Evolutionary conservation across 805 yeast genomes (phyloP), one percentile per base, ranked within the genome.

Genomic region (Candida andamanensis): DNA sequence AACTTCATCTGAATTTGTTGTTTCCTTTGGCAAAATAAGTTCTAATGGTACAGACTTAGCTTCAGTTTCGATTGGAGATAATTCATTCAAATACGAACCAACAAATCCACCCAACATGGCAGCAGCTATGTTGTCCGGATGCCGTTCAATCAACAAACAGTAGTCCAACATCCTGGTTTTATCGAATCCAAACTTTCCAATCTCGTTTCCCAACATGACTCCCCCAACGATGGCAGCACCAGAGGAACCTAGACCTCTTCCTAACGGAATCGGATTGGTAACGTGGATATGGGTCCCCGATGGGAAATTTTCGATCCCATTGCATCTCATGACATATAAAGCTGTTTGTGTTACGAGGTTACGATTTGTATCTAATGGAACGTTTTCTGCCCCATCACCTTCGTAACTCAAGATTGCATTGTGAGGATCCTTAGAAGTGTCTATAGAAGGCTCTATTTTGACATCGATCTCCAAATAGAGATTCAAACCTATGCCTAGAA

Each of bases 141-240:
- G 98, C 56, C 97, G 79, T 66, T 92, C 98, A 45, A 92, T 89
- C 92, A 92, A 85, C 47, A 92, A 71, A 58, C 96, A 86, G 67
- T 84, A 92, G 58, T 92, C 98, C 48, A 92, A 67, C 78, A 92
- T 73, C 47, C 97, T 72, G 47, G 76, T 80, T 58, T 83, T 89
- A 30, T 79, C 63, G 39, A 87, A 75, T 1, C 74, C 76, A 21
- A 90, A 65, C 30, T 75, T 68, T 23, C 92, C 96, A 20, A 89
- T 69, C 43, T 80, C 90, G 52, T 85, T 85, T 29, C 94, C 98
- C 26, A 92, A 67, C 63, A 87, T 68, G 9, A 84, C 95, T 52
- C 98, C 98, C 13, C 94, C 97, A 17, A 92, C 97, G 18, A 92
- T 95, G 24, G 98, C 98, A 5, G 97, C 95, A 31, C 97, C 98